Evolutionary conservation across 257 asterid genomes (phyloP), one percentile per base, ranked within the genome.

Genomic region (Fraxinus americana): DNA sequence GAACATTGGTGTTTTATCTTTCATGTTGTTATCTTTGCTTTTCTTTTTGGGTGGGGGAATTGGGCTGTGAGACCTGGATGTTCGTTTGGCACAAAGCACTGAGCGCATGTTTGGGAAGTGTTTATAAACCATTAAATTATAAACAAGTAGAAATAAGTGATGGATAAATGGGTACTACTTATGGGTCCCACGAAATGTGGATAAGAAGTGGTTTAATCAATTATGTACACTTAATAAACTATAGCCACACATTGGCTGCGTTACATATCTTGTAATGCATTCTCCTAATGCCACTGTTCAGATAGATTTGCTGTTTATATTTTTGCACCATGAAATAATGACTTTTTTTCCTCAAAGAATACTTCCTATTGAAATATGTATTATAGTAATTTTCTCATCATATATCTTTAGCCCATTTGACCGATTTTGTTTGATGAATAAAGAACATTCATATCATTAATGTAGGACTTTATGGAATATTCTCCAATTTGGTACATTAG

Each of bases 1-100:
- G 34, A 39, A 77, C n/a, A 25, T 74, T 38, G 30, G 69, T 36
- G 14, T 7, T 81, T 35, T 57, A 10, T 71, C n/a, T 21, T 76
- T 72, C 66, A 16, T 16, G 61, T 61, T 7, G 45, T 50, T 38
- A n/a, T 57, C 57, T 52, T 29, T 71, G 36, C 54, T 67, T 61
- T 54, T 54, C 27, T 19, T 19, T 54, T 19, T 54, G 65, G n/a
- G 4, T 17, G 23, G 65, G 11, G 25, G 27, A 25, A 32, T 61
- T 61, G 68, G 67, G 68, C 17, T 61, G 68, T 61, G 30, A 12
- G 68, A 61, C 32, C 16, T 5, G 5, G 68, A 21, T 5, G 14
- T 9, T 43, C 4, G 13, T 3, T 71, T 29, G n/a, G 35, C 50
- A 21, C 27, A 16, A 76, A 38, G 38, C 32, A 13, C 2, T 29